phyloP scores from a whole-genome alignment of 1,284 basidiomycete genomes.

The Ceratobasidium sp. region DNA sequence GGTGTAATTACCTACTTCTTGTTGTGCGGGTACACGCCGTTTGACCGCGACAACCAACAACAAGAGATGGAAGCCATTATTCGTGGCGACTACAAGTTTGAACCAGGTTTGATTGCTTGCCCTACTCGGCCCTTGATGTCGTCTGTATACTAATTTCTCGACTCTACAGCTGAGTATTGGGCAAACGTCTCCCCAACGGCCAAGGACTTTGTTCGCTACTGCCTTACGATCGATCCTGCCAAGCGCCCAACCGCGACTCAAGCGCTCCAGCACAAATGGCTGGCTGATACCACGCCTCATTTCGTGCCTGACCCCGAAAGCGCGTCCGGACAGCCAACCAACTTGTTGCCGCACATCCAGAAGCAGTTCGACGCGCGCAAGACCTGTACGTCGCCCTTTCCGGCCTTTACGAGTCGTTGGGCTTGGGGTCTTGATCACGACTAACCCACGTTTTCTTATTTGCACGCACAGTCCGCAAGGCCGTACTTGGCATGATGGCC shows the following conservation, averaged over 20 bases:
- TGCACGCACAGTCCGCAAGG: constrained; percentile 76
- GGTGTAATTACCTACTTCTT: constrained; percentile 97
- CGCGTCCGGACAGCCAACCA: constrained; percentile 70
- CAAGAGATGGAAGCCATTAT: constrained; percentile 95
- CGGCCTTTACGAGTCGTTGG: background rate
- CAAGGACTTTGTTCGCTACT: constrained; percentile 80
- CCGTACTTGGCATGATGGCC: constrained; percentile 85
- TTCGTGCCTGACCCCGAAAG: constrained; percentile 73
- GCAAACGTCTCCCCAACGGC: constrained; percentile 82
- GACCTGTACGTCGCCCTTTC: constrained; percentile 68
- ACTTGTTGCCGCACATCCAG: constrained; percentile 89
- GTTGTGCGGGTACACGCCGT: constrained; percentile 93
- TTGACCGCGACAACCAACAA: constrained; percentile 89
- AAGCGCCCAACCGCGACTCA: constrained; percentile 80
- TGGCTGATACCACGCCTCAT: constrained; percentile 72
- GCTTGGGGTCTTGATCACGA: background rate
- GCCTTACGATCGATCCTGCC: constrained; percentile 84
- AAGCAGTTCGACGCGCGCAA: constrained; percentile 88
- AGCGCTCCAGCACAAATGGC: constrained; percentile 82
- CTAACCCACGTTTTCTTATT: constrained; percentile 15
- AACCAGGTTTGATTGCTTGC: constrained; percentile 64
- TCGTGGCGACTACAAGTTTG: constrained; percentile 90
- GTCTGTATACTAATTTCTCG: constrained; percentile 32
- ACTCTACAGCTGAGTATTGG: constrained; percentile 78
- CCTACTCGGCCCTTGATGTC: background rate